Percentiles rank a stretch among this genome's conserved stretches.
These are phyloP conservation scores for Citrus hindsii DNA, from an alignment of 345 rosid genomes.

Conservation along the genomic window DNA sequence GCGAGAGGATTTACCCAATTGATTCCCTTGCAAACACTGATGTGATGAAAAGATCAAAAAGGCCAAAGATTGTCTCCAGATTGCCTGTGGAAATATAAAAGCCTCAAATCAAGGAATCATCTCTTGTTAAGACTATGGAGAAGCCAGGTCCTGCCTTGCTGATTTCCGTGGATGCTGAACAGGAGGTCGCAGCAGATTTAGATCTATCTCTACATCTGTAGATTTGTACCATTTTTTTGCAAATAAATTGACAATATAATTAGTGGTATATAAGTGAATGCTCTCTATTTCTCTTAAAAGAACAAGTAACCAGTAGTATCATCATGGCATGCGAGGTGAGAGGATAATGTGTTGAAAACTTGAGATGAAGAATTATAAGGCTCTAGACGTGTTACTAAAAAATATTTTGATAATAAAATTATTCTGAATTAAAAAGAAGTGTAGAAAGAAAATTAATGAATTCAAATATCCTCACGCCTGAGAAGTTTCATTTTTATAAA, in stretches of 20 bases:
- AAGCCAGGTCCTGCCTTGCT: neutral
- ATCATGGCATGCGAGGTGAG: too few species aligned
- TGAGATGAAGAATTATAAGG: too few species aligned
- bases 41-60: slow-evolving; percentile 5
- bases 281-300: neutral
- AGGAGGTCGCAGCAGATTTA: slow-evolving; percentile 6
- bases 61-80: slow-evolving; percentile 3
- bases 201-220: slow-evolving; percentile 31
- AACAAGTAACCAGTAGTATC: too few species aligned
- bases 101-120: slow-evolving; percentile 11
- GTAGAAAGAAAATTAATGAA: too few species aligned
- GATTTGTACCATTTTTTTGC: neutral
- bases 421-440: too few species aligned
- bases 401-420: too few species aligned
- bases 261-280: neutral
- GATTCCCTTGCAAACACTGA: neutral
- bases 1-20: slow-evolving; percentile 12
- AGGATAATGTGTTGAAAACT: too few species aligned
- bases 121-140: slow-evolving; percentile 9
- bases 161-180: slow-evolving; percentile 1
- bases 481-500: too few species aligned
- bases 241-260: neutral
- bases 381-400: too few species aligned
- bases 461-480: too few species aligned
- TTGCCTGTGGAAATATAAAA: neutral